A percentile compares a stretch with the other conserved stretches of the same genome.
These are phyloP conservation scores for Aspergillus thermomutatus DNA, from an alignment of 2,329 filamentous ascomycete genomes.

Conservation along the genomic window DNA sequence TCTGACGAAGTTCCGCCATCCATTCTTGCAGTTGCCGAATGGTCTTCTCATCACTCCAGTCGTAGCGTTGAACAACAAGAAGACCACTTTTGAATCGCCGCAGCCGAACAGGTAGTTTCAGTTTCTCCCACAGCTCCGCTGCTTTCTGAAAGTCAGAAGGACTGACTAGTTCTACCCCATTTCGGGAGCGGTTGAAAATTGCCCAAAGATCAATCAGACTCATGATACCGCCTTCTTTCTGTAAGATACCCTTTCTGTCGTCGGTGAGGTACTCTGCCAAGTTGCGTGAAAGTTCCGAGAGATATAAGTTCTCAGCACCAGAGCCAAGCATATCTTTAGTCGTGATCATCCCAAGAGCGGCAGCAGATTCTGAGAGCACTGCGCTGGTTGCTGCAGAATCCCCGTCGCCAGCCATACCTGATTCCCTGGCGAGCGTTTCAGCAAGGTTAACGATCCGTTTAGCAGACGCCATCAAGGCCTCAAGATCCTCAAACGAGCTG, in stretches of 20 bases:
- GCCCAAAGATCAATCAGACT: slow-evolving; percentile 90
- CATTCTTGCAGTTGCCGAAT: slow-evolving; percentile 72
- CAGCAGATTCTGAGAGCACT: slow-evolving; percentile 75
- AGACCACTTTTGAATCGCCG: slow-evolving; percentile 89
- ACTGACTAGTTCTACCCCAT: slow-evolving; percentile 90
- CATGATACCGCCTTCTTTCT: slow-evolving; percentile 80
- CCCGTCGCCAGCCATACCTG: slow-evolving; percentile 55
- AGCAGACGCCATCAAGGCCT: slow-evolving; percentile 94
- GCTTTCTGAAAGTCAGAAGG: slow-evolving; percentile 90
- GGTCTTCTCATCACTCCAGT: slow-evolving; percentile 88
- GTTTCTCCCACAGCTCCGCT: slow-evolving; percentile 78
- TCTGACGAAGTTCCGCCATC: slow-evolving; percentile 69
- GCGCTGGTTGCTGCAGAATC: slow-evolving; percentile 67
- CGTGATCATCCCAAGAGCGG: slow-evolving; percentile 81
- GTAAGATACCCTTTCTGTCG: slow-evolving; percentile 73
- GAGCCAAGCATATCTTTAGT: slow-evolving; percentile 90
- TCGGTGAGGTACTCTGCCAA: slow-evolving; percentile 87
- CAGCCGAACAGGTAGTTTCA: slow-evolving; percentile 81
- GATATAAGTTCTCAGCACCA: slow-evolving; percentile 78
- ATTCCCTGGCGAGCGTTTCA: slow-evolving; percentile 75
- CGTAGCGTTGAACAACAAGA: slow-evolving; percentile 85
- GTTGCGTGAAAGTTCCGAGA: slow-evolving; percentile 81
- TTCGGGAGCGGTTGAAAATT: slow-evolving; percentile 87
- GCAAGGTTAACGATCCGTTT: slow-evolving; percentile 94
- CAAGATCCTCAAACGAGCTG: slow-evolving; percentile 90